Evolutionary conservation across 2,329 filamentous ascomycete genomes (phyloP), one percentile per base, ranked within the genome.

Genomic region (Sporothrix dimorphospora): DNA sequence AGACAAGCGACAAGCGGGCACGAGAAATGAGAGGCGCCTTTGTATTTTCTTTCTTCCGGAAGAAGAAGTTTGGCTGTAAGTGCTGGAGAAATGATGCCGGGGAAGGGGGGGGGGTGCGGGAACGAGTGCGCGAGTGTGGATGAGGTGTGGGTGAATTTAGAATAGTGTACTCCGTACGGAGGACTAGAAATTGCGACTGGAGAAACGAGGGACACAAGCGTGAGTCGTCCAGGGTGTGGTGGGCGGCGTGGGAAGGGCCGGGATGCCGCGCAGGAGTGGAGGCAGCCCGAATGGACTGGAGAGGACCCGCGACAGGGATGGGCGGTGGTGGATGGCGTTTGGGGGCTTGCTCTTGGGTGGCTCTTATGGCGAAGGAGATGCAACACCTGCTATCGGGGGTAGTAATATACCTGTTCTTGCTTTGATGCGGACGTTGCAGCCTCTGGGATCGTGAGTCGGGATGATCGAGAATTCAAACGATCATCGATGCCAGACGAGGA

Each of bases 11-110:
- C 47, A 49, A 49, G 19, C 47, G 7, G 19, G 21, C 21, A 30
- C 12, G 42, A 66, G 47, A 45, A 61, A 61, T 8, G 16, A 45
- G 40, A 14, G 53, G 55, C 53, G 53, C 40, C 68, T 61, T 69
- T 61, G 68, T 61, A 51, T 61, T 61, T 70, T 61, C 53, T 47
- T 70, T 70, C 27, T 61, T 61, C 68, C 55, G 68, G 68, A 70
- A 69, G 19, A 70, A 70, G 53, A 61, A 61, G 53, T 70, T 70
- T 70, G 51, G 53, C 40, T 61, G 55, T 40, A 70, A 70, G 68
- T 70, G 68, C 27, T 69, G 30, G 66, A 69, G 66, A 59, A 47
- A 11, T 38, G 53, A 40, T 59, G 67, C 49, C 30, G 67, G 49
- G 49, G 49, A 27, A 21, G 49, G 47, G 49, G 34, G 49, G 47